Evolutionary conservation across 257 asterid species (phyloP).

Genomic region (Plantago elongata): DNA sequence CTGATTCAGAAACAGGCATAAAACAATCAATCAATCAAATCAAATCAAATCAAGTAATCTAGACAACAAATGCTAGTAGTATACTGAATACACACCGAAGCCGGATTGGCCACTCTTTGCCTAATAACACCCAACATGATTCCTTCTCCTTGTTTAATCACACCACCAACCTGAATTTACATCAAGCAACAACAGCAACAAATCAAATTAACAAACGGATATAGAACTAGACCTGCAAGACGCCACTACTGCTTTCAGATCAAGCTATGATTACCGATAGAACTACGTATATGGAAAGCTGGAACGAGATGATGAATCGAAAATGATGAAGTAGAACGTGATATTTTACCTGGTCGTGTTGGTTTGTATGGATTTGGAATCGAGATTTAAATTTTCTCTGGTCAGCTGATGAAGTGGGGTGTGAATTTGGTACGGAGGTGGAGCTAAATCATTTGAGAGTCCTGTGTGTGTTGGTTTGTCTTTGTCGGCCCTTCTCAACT

Average conservation of each 20-base stretch:
- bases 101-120: constrained; percentile 30
- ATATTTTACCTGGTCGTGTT: background rate
- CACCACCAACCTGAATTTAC: constrained; percentile 21
- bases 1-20: too few relatives aligned
- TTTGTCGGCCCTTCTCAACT: too few relatives aligned
- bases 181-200: background rate
- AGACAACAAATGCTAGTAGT: background rate
- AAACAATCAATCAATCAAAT: background rate
- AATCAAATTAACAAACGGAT: background rate
- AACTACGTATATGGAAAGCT: too few relatives aligned
- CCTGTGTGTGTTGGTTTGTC: too few relatives aligned
- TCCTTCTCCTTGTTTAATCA: constrained; percentile 12
- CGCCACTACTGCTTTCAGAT: too few relatives aligned
- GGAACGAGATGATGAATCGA: background rate
- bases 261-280: too few relatives aligned
- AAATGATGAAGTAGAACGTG: background rate
- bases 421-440: too few relatives aligned
- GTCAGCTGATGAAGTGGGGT: too few relatives aligned
- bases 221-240: too few relatives aligned
- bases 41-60: background rate
- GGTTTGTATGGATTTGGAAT: too few relatives aligned
- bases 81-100: background rate
- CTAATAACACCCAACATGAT: constrained; percentile 48
- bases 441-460: too few relatives aligned
- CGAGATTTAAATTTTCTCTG: too few relatives aligned